Conservation (phyloP, 441 rosid species). For the Metrosideros polymorpha region DNA sequence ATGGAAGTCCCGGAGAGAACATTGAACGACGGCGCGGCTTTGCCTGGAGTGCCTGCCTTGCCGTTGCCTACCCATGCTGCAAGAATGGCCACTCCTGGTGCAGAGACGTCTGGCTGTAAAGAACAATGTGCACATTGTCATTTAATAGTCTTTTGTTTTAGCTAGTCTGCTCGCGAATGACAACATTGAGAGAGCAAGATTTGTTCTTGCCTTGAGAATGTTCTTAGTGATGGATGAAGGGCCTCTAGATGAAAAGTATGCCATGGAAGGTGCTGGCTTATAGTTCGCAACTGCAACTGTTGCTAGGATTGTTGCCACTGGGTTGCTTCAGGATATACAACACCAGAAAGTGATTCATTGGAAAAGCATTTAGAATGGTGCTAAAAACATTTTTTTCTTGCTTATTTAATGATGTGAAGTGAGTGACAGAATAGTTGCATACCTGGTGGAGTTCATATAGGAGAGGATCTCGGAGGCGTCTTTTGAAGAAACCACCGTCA, state of each 20-base stretch:
- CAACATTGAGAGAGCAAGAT: neutral
- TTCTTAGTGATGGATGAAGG: conserved; percentile 49
- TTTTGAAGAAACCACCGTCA: conserved; percentile 33
- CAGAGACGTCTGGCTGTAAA: conserved; percentile 75
- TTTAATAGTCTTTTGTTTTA: neutral
- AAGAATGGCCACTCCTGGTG: conserved; percentile 65
- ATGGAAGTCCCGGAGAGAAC: conserved; percentile 80
- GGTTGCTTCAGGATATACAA: conserved; percentile 26
- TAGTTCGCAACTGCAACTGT: conserved; percentile 31
- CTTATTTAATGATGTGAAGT: neutral
- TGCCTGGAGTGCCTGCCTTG: conserved; percentile 28
- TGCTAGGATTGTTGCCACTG: conserved; percentile 64
- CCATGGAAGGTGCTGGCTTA: conserved; percentile 54
- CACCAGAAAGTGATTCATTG: neutral
- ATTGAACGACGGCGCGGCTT: conserved; percentile 37
- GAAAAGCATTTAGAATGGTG: neutral
- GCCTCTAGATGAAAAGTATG: conserved; percentile 71
- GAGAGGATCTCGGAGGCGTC: conserved; percentile 38
- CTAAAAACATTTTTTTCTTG: neutral
- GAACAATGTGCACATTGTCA: neutral
- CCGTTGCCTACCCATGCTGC: conserved; percentile 82
- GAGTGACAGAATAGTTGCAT: neutral
- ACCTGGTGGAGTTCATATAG: conserved; percentile 66
- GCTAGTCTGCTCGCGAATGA: neutral
- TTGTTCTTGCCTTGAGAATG: conserved; percentile 51